Conservation (phyloP, 192 early-diverging fungal genomes). For the Backusella parvicylindrica region DNA sequence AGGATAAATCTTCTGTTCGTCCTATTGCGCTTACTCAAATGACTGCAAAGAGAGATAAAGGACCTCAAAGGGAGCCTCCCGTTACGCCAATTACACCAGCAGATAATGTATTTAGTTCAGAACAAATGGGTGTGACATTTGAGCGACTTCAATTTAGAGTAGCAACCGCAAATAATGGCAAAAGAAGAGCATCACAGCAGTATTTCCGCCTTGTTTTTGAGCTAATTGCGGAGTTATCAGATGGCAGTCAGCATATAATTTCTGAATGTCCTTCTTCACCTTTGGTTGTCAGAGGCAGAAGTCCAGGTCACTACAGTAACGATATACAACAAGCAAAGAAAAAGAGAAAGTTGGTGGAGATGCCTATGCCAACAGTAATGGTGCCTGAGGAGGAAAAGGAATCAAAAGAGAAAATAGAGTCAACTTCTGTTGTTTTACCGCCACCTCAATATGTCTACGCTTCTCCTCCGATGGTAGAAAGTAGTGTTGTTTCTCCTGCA, state of each 20-base stretch:
- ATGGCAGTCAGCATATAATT: slow-evolving; percentile 46
- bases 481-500: not conserved
- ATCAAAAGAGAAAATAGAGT: not conserved
- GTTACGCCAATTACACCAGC: slow-evolving; percentile 18
- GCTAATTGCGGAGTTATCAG: slow-evolving; percentile 60
- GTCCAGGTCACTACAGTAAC: slow-evolving; percentile 78
- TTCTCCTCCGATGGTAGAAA: slow-evolving; percentile 8
- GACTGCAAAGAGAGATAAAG: slow-evolving; percentile 92
- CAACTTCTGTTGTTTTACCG: not conserved
- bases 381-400: not conserved
- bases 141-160: slow-evolving; percentile 92
- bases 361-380: not conserved
- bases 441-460: slow-evolving; percentile 4
- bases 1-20: slow-evolving; percentile 56
- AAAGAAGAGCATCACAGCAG: slow-evolving; percentile 83
- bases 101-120: slow-evolving; percentile 8
- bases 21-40: slow-evolving; percentile 80
- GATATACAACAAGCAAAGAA: not conserved
- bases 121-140: slow-evolving; percentile 59
- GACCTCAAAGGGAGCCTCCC: slow-evolving; percentile 58
- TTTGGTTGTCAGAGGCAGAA: slow-evolving; percentile 86
- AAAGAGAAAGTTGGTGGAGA: not conserved
- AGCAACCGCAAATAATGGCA: slow-evolving; percentile 89
- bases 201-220: slow-evolving; percentile 74
- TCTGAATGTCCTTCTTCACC: slow-evolving; percentile 63